Evolutionary conservation across 768 basidiomycete species (phyloP).

Genomic region (Dacryopinax spathularia): DNA sequence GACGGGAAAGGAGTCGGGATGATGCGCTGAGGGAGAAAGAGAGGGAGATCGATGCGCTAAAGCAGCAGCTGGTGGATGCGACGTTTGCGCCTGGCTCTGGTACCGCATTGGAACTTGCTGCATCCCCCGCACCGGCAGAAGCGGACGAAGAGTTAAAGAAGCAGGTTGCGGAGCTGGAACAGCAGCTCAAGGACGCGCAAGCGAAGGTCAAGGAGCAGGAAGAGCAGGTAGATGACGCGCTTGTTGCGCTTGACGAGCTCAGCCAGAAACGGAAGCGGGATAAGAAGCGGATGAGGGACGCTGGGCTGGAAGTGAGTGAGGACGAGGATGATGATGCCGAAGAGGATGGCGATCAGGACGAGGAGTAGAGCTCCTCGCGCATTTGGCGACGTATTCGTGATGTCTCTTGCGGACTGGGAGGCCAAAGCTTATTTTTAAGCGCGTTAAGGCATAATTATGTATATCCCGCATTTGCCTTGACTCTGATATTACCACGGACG

Average conservation of each 20-base stretch:
- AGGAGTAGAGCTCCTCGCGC: no score
- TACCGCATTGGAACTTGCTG: not conserved
- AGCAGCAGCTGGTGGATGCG: not conserved
- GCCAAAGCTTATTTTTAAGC: no score
- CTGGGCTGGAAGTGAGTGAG: slow-evolving; percentile 79
- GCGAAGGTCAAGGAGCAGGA: slow-evolving; percentile 67
- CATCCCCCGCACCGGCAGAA: slow-evolving; percentile 25
- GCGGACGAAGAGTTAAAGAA: slow-evolving; percentile 26
- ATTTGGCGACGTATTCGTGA: no score
- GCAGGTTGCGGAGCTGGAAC: slow-evolving; percentile 27
- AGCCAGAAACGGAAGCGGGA: slow-evolving; percentile 72
- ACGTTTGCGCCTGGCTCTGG: not conserved
- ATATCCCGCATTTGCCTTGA: no score
- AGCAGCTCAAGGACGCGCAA: slow-evolving; percentile 38
- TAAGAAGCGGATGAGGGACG: slow-evolving; percentile 58
- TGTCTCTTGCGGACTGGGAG: no score
- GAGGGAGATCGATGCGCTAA: not conserved
- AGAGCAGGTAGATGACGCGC: slow-evolving; percentile 90
- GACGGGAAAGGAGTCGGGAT: not conserved
- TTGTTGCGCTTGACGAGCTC: slow-evolving; percentile 86
- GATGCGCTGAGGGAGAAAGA: not conserved
- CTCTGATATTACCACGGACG: no score
- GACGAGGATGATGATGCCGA: slow-evolving; percentile 53
- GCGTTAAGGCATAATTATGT: no score
- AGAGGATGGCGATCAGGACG: slow-evolving; percentile 48